A percentile compares a stretch with the other conserved stretches of the same genome.
phyloP scores from a whole-genome alignment of 2,329 filamentous ascomycete genomes.

The Plenodomus biglobosus region DNA sequence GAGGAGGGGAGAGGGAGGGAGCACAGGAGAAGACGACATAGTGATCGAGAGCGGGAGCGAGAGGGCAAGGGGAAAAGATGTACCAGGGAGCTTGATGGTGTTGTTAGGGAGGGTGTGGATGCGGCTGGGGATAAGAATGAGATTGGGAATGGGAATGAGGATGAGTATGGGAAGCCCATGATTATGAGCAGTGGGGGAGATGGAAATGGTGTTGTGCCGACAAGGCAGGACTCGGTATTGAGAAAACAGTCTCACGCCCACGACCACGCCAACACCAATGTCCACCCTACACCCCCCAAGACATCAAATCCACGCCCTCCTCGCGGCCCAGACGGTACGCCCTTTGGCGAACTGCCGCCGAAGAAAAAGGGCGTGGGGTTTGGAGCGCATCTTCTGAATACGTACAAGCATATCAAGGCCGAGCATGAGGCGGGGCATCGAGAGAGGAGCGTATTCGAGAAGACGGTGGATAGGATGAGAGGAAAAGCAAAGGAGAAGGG shows the following conservation, averaged over 20 bases:
- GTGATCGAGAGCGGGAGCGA: background rate
- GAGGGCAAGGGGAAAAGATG: too few relatives aligned
- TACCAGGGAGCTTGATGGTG: background rate
- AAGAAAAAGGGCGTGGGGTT: slow-evolving; percentile 19
- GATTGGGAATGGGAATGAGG: too few relatives aligned
- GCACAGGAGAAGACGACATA: background rate
- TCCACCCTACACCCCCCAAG: too few relatives aligned
- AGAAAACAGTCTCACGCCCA: too few relatives aligned
- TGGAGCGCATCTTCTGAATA: slow-evolving; percentile 18
- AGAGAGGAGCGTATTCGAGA: slow-evolving; percentile 14
- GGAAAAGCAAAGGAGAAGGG: too few relatives aligned
- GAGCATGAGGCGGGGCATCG: slow-evolving; percentile 21
- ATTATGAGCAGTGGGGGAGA: background rate
- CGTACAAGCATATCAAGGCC: slow-evolving; percentile 25
- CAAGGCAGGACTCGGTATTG: background rate
- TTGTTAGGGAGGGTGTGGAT: background rate
- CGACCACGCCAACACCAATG: too few relatives aligned
- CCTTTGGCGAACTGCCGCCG: slow-evolving; percentile 18
- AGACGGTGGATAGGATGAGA: slow-evolving; percentile 10
- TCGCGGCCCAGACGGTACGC: slow-evolving; percentile 16
- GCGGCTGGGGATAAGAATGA: too few relatives aligned
- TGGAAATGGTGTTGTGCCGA: background rate
- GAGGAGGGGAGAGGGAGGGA: background rate
- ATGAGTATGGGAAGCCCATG: background rate
- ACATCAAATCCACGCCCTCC: background rate